A percentile compares a stretch with the other conserved stretches of the same genome.
Evolutionary conservation across 1,284 basidiomycete genomes (phyloP).

Genomic region (Rhodotorula sp.): DNA sequence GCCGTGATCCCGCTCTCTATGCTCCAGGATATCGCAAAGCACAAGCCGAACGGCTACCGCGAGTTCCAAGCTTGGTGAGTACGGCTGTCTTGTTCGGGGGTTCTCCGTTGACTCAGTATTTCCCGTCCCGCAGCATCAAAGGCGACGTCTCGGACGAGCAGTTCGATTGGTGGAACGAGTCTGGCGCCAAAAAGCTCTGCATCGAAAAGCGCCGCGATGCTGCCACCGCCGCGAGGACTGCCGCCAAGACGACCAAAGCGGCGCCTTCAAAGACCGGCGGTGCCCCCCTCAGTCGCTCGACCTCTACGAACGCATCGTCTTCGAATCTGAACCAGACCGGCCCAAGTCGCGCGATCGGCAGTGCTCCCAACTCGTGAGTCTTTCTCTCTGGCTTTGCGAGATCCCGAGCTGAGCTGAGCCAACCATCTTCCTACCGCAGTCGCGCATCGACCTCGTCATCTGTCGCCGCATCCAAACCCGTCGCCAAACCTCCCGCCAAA

Average conservation of each 20-base stretch:
- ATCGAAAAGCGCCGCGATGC: not conserved
- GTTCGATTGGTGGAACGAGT: slow-evolving; percentile 15
- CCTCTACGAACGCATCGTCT: no score
- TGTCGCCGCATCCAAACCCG: not conserved
- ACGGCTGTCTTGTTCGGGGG: not conserved
- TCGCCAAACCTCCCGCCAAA: not conserved
- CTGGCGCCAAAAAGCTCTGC: slow-evolving; percentile 19
- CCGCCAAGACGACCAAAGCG: not conserved
- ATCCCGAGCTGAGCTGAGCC: not conserved
- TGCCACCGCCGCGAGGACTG: not conserved
- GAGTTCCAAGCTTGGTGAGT: slow-evolving; percentile 21
- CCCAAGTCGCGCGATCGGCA: not conserved
- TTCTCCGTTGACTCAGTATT: not conserved
- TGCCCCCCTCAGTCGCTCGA: no score
- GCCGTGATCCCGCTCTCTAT: slow-evolving; percentile 19
- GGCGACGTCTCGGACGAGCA: slow-evolving; percentile 11
- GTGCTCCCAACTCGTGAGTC: slow-evolving; percentile 12
- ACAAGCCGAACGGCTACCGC: slow-evolving; percentile 9
- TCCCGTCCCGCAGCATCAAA: slow-evolving; percentile 7
- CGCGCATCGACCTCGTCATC: slow-evolving; percentile 1
- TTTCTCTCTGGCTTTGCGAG: no score
- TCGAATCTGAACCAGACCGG: no score
- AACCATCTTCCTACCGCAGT: not conserved
- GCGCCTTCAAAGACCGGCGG: no score
- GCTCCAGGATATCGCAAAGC: slow-evolving; percentile 22